A percentile compares a stretch with the other conserved stretches of the same genome.
These are phyloP conservation scores for Magnusiomyces suaveolens DNA, from an alignment of 1,139 yeast species.

Conservation along the genomic window DNA sequence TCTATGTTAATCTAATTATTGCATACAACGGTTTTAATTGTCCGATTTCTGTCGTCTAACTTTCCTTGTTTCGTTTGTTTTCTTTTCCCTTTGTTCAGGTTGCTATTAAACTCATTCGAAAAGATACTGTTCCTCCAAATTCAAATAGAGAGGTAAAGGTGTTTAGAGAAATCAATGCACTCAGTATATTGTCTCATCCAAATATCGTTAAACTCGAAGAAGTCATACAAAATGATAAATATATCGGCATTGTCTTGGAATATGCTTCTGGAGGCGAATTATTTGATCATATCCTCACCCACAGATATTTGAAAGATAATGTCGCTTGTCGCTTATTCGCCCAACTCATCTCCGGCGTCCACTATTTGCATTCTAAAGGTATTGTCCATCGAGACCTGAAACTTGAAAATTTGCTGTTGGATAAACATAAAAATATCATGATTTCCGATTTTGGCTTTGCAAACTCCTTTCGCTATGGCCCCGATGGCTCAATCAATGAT, in stretches of 20 bases:
- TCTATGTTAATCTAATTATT: too few species aligned
- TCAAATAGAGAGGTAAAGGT: slow-evolving; percentile 81
- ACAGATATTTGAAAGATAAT: slow-evolving; percentile 69
- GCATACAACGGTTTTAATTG: too few species aligned
- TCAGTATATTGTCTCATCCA: slow-evolving; percentile 80
- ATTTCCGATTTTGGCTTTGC: slow-evolving; percentile 88
- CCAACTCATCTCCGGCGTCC: slow-evolving; percentile 87
- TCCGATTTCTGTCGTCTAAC: too few species aligned
- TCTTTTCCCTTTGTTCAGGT: too few species aligned
- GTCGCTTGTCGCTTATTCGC: slow-evolving; percentile 84
- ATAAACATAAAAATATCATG: slow-evolving; percentile 69
- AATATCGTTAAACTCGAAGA: slow-evolving; percentile 87
- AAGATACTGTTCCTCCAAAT: slow-evolving; percentile 73
- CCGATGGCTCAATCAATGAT: slow-evolving; percentile 37
- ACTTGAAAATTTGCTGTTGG: slow-evolving; percentile 58
- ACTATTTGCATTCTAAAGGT: slow-evolving; percentile 78
- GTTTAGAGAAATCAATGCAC: slow-evolving; percentile 85
- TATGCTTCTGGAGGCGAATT: slow-evolving; percentile 97
- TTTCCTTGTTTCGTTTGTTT: too few species aligned
- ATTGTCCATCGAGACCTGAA: slow-evolving; percentile 75
- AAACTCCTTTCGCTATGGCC: slow-evolving; percentile 51
- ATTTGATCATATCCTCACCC: slow-evolving; percentile 82
- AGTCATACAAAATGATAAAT: slow-evolving; percentile 86
- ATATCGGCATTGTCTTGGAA: slow-evolving; percentile 90
- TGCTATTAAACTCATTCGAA: slow-evolving; percentile 82